These are phyloP conservation scores for Talaromyces rugulosus DNA, from an alignment of 2,329 filamentous ascomycete genomes.

Conservation along the genomic window DNA sequence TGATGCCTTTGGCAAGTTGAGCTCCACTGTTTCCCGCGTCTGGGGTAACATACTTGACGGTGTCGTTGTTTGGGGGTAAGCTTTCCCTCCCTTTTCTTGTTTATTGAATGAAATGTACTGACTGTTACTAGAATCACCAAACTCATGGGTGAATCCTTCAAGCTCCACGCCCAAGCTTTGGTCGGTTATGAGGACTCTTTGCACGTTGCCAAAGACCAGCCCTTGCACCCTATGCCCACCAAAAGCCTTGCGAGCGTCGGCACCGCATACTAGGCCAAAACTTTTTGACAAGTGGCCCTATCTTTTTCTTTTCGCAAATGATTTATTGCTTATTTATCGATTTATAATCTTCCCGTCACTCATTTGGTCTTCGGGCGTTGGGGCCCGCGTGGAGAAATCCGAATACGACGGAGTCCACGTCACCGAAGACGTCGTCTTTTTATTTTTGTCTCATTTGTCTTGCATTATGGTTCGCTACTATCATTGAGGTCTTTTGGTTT, in stretches of 20 bases:
- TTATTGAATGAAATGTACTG: not conserved
- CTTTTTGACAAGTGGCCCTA: not conserved
- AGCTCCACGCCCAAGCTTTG: constrained; percentile 90
- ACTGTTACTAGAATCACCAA: constrained; percentile 50
- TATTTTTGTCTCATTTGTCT: not conserved
- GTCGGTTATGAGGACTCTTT: constrained; percentile 79
- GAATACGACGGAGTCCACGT: constrained; percentile 15
- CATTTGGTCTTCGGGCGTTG: constrained; percentile 11
- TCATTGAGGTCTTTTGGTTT: constrained; percentile 33
- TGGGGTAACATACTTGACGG: constrained; percentile 99
- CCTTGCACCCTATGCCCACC: constrained; percentile 40
- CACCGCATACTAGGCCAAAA: constrained; percentile 34
- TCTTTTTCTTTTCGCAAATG: constrained; percentile 14
- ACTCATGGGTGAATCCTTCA: constrained; percentile 97
- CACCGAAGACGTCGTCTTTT: constrained; percentile 10
- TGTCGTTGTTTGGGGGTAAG: constrained; percentile 98
- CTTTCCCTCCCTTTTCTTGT: not conserved
- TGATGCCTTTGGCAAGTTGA: constrained; percentile 78
- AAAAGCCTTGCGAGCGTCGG: constrained; percentile 41
- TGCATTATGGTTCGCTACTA: constrained; percentile 18
- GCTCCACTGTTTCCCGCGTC: constrained; percentile 88
- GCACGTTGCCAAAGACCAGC: constrained; percentile 36
- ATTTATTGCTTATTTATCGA: constrained; percentile 2
- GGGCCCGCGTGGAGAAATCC: constrained; percentile 15
- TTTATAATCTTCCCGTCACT: constrained; percentile 16